These are phyloP conservation scores for Luffa acutangula DNA, from an alignment of 306 rosid species.

Conservation along the genomic window DNA sequence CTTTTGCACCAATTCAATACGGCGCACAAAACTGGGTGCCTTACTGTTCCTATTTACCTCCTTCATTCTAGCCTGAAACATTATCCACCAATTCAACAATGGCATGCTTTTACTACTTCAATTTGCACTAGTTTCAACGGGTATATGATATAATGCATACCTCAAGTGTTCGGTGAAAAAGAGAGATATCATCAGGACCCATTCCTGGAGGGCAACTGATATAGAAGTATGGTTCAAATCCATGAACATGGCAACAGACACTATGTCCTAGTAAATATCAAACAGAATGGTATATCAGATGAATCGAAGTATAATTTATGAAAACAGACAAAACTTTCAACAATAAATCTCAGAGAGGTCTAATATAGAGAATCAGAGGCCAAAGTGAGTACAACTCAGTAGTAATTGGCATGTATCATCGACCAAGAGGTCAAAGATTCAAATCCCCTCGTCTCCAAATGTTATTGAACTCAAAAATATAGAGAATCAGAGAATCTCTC, in stretches of 20 bases:
- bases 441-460: too few relatives aligned
- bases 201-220: constrained; percentile 77
- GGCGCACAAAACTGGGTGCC: constrained; percentile 52
- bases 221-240: constrained; percentile 94
- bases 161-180: constrained; percentile 70
- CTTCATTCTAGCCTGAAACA: constrained; percentile 68
- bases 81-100: constrained; percentile 9
- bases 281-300: background rate
- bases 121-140: background rate
- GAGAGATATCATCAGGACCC: constrained; percentile 85
- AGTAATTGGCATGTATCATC: too few relatives aligned
- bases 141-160: constrained; percentile 24
- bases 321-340: background rate
- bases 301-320: background rate
- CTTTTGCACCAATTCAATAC: constrained; percentile 73
- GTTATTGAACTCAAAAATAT: background rate
- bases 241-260: constrained; percentile 89
- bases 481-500: background rate
- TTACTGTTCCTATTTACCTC: constrained; percentile 74
- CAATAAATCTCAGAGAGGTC: background rate
- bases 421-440: too few relatives aligned
- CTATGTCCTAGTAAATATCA: constrained; percentile 57
- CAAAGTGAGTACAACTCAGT: too few relatives aligned
- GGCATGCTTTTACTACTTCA: background rate
- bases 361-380: background rate